Percentiles rank a stretch among this genome's conserved stretches.
phyloP scores from a whole-genome alignment of 1,284 basidiomycete species.

The Apiotrichum brassicae region DNA sequence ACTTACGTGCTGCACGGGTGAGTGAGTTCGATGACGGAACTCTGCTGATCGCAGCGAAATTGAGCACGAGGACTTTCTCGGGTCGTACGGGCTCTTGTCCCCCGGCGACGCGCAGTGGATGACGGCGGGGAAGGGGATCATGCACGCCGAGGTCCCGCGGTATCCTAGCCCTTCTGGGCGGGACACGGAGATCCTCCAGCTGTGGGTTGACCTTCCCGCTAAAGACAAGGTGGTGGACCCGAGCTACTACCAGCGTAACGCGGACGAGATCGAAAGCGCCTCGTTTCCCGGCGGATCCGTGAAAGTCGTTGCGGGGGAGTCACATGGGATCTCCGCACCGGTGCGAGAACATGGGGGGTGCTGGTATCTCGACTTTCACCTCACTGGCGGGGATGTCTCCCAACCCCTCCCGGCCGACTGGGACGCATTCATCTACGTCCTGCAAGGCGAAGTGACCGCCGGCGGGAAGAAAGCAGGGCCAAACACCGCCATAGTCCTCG shows the following conservation, averaged over 20 bases:
- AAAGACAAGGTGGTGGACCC: slow-evolving; percentile 62
- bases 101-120: slow-evolving; percentile 92
- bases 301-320: slow-evolving; percentile 82
- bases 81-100: slow-evolving; percentile 70
- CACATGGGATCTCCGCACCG: slow-evolving; percentile 58
- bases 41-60: slow-evolving; percentile 13
- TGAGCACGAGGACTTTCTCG: slow-evolving; percentile 86
- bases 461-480: slow-evolving; percentile 51
- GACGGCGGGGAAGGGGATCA: slow-evolving; percentile 64
- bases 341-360: slow-evolving; percentile 59
- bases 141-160: slow-evolving; percentile 85
- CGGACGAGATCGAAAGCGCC: not conserved
- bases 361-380: slow-evolving; percentile 80
- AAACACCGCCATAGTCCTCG: slow-evolving; percentile 64
- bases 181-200: slow-evolving; percentile 67
- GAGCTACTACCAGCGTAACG: slow-evolving; percentile 38
- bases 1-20: slow-evolving; percentile 84
- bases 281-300: slow-evolving; percentile 50
- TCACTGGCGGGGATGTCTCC: slow-evolving; percentile 67
- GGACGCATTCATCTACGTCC: slow-evolving; percentile 74
- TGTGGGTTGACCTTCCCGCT: slow-evolving; percentile 90
- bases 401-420: slow-evolving; percentile 76
- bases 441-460: slow-evolving; percentile 56
- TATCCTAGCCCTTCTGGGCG: no score
- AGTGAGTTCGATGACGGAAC: no score